These are phyloP conservation scores for Plasmodium reichenowi DNA, from an alignment of 169 alveolate genomes.

Conservation along the genomic window DNA sequence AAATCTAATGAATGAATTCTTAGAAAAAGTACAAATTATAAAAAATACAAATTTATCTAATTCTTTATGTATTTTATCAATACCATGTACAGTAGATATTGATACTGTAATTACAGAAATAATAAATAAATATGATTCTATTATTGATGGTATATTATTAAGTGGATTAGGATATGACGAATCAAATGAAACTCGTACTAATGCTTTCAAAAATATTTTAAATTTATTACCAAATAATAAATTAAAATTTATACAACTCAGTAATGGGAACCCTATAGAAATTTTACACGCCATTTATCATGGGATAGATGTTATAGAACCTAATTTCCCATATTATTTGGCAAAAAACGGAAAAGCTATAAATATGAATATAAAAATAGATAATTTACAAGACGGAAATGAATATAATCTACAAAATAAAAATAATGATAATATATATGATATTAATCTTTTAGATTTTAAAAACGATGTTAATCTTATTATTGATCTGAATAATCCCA, in stretches of 20 bases:
- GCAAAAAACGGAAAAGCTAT: conserved; percentile 79
- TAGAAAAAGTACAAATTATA: conserved; percentile 52
- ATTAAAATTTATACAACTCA: conserved; percentile 78
- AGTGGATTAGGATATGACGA: conserved; percentile 75
- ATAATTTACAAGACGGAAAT: neutral
- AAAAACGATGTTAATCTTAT: conserved; percentile 46
- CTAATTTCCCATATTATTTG: conserved; percentile 77
- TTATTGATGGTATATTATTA: conserved; percentile 46
- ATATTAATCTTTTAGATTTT: conserved; percentile 37
- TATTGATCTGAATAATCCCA: conserved; percentile 77
- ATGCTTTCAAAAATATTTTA: conserved; percentile 25
- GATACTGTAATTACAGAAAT: conserved; percentile 13
- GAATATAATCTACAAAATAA: neutral
- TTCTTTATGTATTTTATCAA: conserved; percentile 44
- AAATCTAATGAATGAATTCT: conserved; percentile 45
- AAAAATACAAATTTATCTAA: conserved; percentile 20
- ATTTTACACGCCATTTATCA: conserved; percentile 76
- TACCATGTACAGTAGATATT: conserved; percentile 46
- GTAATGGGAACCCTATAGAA: conserved; percentile 79
- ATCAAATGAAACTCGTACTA: conserved; percentile 48
- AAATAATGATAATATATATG: neutral
- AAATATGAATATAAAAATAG: conserved; percentile 39
- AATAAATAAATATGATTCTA: conserved; percentile 29
- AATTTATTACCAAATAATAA: conserved; percentile 35
- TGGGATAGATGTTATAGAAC: conserved; percentile 80